phyloP scores from a whole-genome alignment of 2,329 filamentous ascomycete species.

The Incumbomyces lentus region DNA sequence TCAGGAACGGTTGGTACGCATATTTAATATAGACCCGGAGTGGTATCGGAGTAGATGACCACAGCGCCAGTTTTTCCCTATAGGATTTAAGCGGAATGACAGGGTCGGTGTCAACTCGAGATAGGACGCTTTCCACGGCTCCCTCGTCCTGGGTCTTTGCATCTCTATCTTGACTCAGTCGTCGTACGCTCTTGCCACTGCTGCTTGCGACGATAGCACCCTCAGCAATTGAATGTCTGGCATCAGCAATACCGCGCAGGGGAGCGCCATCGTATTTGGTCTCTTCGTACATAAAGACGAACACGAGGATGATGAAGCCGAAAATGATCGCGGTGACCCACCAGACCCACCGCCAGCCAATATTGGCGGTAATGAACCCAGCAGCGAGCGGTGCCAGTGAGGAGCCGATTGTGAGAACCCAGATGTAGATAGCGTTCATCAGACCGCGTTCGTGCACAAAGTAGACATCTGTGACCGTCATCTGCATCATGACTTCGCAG shows the following conservation, averaged over 20 bases:
- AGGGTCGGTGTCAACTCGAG: conserved; percentile 19
- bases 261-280: conserved; percentile 23
- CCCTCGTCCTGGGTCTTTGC: conserved; percentile 6
- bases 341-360: conserved; percentile 43
- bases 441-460: conserved; percentile 39
- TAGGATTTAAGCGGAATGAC: conserved; percentile 34
- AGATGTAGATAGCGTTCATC: conserved; percentile 40
- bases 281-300: conserved; percentile 38
- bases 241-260: background rate
- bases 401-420: conserved; percentile 23
- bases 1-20: conserved; percentile 24
- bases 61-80: conserved; percentile 31
- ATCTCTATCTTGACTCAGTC: background rate
- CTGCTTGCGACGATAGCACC: conserved; percentile 8
- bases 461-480: conserved; percentile 40
- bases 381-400: conserved; percentile 32
- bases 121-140: conserved; percentile 8
- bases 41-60: conserved; percentile 19
- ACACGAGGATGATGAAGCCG: conserved; percentile 28
- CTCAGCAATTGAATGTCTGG: background rate
- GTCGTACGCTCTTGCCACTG: background rate
- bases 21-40: background rate
- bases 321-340: conserved; percentile 38
- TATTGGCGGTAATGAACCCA: conserved; percentile 28
- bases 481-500: conserved; percentile 36